Evolutionary conservation across 1,284 basidiomycete species (phyloP).

Genomic region (Rhizoctonia solani): DNA sequence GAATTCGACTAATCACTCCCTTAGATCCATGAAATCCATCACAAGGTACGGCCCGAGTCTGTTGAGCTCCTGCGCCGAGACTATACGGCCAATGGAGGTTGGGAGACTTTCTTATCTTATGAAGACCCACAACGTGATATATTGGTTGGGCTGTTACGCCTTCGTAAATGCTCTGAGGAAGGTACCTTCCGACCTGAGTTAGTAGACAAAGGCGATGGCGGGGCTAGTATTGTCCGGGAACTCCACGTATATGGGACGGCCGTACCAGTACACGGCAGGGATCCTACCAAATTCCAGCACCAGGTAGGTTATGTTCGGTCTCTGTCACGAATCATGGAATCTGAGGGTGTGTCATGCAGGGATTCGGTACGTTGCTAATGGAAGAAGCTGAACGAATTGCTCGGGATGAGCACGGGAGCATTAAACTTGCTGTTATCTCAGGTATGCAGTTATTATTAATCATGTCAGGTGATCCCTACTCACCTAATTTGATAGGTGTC

Average conservation of each 20-base stretch:
- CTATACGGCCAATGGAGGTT: constrained; percentile 96
- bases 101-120: constrained; percentile 99
- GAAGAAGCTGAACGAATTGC: constrained; percentile 99
- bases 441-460: constrained; percentile 53
- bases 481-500: constrained; percentile 59
- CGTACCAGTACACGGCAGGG: constrained; percentile 93
- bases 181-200: constrained; percentile 97
- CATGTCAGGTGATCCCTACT: neutral
- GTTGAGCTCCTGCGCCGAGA: constrained; percentile 97
- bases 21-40: constrained; percentile 97
- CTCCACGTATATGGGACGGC: constrained; percentile 99
- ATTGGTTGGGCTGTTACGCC: constrained; percentile 87
- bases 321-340: neutral
- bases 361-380: constrained; percentile 97
- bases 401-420: constrained; percentile 94
- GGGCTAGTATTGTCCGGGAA: constrained; percentile 94
- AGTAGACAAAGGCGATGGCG: constrained; percentile 73
- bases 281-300: constrained; percentile 98
- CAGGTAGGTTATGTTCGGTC: constrained; percentile 57
- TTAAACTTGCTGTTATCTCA: constrained; percentile 94
- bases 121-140: constrained; percentile 98
- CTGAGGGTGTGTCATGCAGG: constrained; percentile 52
- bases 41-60: constrained; percentile 94
- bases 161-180: constrained; percentile 94
- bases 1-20: neutral